phyloP scores from a whole-genome alignment of 495 filamentous ascomycete species.

The Penicillium manginii region DNA sequence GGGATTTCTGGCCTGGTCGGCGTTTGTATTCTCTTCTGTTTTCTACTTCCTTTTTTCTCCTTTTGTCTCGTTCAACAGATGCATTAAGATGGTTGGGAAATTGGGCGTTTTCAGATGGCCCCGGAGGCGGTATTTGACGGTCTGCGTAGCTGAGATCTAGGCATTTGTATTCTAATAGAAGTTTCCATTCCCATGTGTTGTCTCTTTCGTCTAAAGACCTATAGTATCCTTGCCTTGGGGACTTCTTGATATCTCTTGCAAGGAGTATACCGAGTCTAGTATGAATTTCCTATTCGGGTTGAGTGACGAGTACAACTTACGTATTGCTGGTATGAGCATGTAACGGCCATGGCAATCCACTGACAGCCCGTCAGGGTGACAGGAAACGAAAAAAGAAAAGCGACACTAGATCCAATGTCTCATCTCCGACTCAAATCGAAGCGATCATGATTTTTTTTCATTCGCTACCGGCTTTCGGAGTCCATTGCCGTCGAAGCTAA shows the following conservation, averaged over 20 bases:
- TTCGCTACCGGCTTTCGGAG: background rate
- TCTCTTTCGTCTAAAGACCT: background rate
- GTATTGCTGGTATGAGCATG: background rate
- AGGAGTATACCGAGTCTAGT: too few relatives aligned
- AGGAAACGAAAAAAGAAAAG: background rate
- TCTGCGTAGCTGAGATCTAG: constrained; percentile 4
- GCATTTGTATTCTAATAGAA: constrained; percentile 29
- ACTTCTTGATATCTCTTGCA: too few relatives aligned
- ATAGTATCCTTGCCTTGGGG: too few relatives aligned
- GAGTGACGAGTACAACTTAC: background rate
- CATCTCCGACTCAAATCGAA: background rate
- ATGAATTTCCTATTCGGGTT: background rate
- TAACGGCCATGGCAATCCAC: too few relatives aligned
- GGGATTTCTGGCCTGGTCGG: background rate
- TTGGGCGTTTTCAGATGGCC: constrained; percentile 27
- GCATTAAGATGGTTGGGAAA: constrained; percentile 29
- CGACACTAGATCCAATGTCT: background rate
- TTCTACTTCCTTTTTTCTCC: background rate
- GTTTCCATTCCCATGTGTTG: background rate
- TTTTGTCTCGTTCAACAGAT: constrained; percentile 12
- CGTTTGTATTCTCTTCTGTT: constrained; percentile 8
- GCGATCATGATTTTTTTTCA: background rate
- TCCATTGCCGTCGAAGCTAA: background rate
- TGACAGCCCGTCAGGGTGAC: too few relatives aligned
- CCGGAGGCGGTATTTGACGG: constrained; percentile 17